These are phyloP conservation scores for Chloroidium sp. DNA, from an alignment of 163 green algal genomes.

Conservation along the genomic window DNA sequence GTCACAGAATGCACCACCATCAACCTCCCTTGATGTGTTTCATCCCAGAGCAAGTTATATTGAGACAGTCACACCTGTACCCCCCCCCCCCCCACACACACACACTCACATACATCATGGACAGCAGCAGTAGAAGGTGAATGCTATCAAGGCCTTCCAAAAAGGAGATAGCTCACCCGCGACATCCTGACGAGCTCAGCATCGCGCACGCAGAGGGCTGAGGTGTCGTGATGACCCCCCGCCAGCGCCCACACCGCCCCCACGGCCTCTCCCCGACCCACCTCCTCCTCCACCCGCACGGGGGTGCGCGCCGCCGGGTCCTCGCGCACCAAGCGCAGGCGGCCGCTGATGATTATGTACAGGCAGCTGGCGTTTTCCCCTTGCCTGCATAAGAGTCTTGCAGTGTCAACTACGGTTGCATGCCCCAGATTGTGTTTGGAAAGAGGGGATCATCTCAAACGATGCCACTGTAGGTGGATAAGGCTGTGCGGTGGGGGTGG, in stretches of 20 bases:
- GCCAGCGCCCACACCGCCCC: slow-evolving; percentile 60
- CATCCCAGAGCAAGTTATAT: no score
- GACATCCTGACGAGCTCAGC: slow-evolving; percentile 66
- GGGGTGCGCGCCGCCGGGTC: slow-evolving; percentile 8
- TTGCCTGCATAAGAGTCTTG: slow-evolving; percentile 9
- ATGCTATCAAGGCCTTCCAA: background rate
- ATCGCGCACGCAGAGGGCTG: slow-evolving; percentile 62
- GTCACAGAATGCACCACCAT: slow-evolving; percentile 1
- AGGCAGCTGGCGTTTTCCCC: slow-evolving; percentile 53
- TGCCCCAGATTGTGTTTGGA: no score
- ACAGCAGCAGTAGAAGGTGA: no score
- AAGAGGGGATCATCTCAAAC: no score
- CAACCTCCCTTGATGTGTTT: background rate
- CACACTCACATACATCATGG: no score
- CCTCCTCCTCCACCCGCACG: slow-evolving; percentile 44
- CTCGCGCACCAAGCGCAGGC: slow-evolving; percentile 45
- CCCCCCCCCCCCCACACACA: no score
- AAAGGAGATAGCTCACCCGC: slow-evolving; percentile 4
- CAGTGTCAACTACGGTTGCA: no score
- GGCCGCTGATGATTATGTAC: slow-evolving; percentile 66
- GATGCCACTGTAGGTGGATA: no score
- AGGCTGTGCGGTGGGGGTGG: no score
- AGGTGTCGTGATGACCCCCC: slow-evolving; percentile 55
- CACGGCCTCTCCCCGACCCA: slow-evolving; percentile 57
- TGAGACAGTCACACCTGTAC: no score